Evolutionary conservation across 495 filamentous ascomycete species (phyloP), one percentile per base, ranked within the genome.

Genomic region (Podospora didyma): DNA sequence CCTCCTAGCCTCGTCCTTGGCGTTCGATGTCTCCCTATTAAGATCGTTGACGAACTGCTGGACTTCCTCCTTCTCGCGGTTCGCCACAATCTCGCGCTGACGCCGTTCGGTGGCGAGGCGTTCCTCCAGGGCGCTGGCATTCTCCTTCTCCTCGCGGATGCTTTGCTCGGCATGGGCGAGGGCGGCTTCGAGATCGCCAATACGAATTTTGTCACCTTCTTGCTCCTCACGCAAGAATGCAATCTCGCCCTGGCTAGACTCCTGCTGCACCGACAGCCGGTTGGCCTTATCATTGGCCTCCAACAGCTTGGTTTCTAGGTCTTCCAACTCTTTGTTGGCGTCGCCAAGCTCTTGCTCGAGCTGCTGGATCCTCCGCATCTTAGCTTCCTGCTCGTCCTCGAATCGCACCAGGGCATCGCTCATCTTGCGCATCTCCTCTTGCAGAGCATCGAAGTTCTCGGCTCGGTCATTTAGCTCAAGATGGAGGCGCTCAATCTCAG

Each of bases 141-240:
- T 85, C 47, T 96, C 92, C 65, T 84, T 86, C 64, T 97, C 92
- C 46, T 90, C 92, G 39, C 85, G 79, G 26, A 96, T 73, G 31
- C 75, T 80, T 59, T 86, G 79, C 66, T 90, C 83, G 54, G 85
- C 81, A 35, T 83, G 86, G 68, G 89, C 89, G 14, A 96, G 74
- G 21, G 85, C 82, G 10, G 87, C 86, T 64, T 96, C 90, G 3
- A 97, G 76, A 61, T 97, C 89, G 20, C 94, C 91, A 61, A 97
- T 98, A 69, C 90, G 90, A 66, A 98, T 97, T 81, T 97, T 98
- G 70, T 98, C 95, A 35, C 82, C 86, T 70, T 98, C 94, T 75
- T 97, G 94, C 74, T 98, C 94, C 65, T 98, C 95, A 6, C 95
- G 85, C 23, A 98, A 68, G 82, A 98, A 98, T 0, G 88, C 84